These are phyloP conservation scores for Mycena epipterygia DNA, from an alignment of 768 basidiomycete species.

Conservation along the genomic window DNA sequence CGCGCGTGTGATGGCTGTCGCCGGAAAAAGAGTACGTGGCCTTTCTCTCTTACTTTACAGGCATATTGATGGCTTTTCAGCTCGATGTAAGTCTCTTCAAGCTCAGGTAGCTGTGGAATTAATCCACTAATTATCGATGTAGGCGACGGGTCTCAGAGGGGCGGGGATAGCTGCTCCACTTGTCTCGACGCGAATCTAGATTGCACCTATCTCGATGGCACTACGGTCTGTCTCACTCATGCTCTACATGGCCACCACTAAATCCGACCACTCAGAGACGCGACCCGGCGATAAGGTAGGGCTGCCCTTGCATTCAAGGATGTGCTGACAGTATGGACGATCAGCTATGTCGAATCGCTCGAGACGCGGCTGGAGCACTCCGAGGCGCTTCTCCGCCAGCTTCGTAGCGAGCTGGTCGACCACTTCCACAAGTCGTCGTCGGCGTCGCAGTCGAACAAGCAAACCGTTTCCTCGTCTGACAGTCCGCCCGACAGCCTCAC, in stretches of 20 bases:
- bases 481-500: not conserved
- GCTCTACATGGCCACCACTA: not conserved
- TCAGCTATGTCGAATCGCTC: conserved; percentile 22
- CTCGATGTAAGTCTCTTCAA: not conserved
- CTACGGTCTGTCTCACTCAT: not conserved
- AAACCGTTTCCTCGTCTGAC: too few relatives aligned
- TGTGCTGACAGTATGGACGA: not conserved
- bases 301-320: not conserved
- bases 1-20: conserved; percentile 15
- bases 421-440: too few relatives aligned
- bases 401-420: conserved; percentile 20
- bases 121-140: not conserved
- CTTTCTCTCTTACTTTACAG: too few relatives aligned
- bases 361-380: conserved; percentile 14
- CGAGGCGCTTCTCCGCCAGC: conserved; percentile 3
- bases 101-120: not conserved
- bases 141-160: conserved; percentile 27
- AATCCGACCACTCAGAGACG: not conserved
- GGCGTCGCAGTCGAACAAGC: not conserved
- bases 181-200: conserved; percentile 23
- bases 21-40: conserved; percentile 3
- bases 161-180: conserved; percentile 15
- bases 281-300: not conserved
- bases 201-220: conserved; percentile 20
- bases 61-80: not conserved